Percentiles rank a stretch among this genome's conserved stretches.
phyloP scores from a whole-genome alignment of 306 rosid genomes.

The Cucumis melo region DNA sequence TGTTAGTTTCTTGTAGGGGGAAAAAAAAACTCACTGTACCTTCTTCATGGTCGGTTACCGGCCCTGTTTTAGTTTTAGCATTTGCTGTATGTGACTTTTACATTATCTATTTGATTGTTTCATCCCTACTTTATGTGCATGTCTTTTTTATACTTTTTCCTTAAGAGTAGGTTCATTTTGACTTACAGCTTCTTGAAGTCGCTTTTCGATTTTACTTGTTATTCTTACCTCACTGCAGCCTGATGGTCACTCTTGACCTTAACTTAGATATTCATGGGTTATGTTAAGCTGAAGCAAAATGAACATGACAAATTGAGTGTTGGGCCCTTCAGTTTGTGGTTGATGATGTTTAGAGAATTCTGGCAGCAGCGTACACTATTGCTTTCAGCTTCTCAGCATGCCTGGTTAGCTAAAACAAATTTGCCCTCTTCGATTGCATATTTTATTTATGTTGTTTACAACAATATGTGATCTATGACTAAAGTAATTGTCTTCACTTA shows the following conservation, averaged over 20 bases:
- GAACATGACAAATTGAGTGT: background rate
- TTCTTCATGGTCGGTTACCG: background rate
- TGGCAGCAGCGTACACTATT: background rate
- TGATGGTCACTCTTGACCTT: background rate
- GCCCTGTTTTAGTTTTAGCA: background rate
- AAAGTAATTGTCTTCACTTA: background rate
- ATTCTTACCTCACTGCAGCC: background rate
- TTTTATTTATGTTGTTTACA: background rate
- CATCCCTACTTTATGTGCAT: background rate
- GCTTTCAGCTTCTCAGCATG: background rate
- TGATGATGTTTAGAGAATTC: background rate
- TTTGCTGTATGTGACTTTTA: background rate
- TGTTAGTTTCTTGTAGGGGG: too few species aligned
- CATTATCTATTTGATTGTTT: background rate
- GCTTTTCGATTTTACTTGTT: background rate
- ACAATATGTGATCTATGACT: too few species aligned
- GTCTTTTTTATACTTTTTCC: background rate
- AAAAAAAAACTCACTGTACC: too few species aligned
- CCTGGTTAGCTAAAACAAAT: background rate
- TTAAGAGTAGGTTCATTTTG: background rate
- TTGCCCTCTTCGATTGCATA: background rate
- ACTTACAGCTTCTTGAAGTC: background rate
- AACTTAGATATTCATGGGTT: background rate
- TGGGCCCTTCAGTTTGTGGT: background rate
- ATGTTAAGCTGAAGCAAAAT: background rate